Evolutionary conservation across 2,329 filamentous ascomycete species (phyloP).

Genomic region (Tolypocladium cylindrosporum): DNA sequence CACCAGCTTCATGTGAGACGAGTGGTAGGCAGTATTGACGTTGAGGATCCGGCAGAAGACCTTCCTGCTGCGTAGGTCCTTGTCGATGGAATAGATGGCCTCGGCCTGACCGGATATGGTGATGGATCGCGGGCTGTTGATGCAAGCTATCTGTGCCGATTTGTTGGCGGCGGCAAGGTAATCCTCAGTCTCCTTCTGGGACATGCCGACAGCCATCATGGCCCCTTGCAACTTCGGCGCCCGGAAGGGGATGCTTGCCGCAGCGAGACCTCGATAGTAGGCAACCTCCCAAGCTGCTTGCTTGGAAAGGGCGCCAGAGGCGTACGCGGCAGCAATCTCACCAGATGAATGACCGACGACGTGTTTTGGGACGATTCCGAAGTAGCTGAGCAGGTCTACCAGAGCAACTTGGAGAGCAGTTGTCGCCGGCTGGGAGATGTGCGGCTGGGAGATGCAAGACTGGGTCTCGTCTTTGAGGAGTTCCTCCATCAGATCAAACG

Average conservation of each 20-base stretch:
- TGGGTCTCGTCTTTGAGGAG: conserved; percentile 15
- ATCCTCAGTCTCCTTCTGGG: conserved; percentile 12
- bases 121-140: conserved; percentile 32
- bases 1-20: conserved; percentile 30
- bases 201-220: conserved; percentile 32
- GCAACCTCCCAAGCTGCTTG: conserved; percentile 30
- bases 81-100: conserved; percentile 19
- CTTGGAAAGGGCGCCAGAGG: conserved; percentile 23
- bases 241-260: conserved; percentile 16
- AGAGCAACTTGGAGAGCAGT: conserved; percentile 32
- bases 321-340: conserved; percentile 35
- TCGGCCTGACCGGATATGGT: conserved; percentile 31
- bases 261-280: conserved; percentile 28
- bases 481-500: conserved; percentile 25
- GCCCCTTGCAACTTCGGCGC: conserved; percentile 20
- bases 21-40: conserved; percentile 33
- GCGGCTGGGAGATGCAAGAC: conserved; percentile 21
- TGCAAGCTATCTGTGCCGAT: conserved; percentile 27
- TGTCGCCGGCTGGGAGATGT: conserved; percentile 30
- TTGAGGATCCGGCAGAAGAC: conserved; percentile 25
- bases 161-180: conserved; percentile 14
- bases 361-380: conserved; percentile 19
- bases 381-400: conserved; percentile 26
- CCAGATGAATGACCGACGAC: conserved; percentile 37
- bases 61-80: conserved; percentile 17